Evolutionary conservation across 805 yeast species (phyloP).

Genomic region (Millerozyma acaciae): DNA sequence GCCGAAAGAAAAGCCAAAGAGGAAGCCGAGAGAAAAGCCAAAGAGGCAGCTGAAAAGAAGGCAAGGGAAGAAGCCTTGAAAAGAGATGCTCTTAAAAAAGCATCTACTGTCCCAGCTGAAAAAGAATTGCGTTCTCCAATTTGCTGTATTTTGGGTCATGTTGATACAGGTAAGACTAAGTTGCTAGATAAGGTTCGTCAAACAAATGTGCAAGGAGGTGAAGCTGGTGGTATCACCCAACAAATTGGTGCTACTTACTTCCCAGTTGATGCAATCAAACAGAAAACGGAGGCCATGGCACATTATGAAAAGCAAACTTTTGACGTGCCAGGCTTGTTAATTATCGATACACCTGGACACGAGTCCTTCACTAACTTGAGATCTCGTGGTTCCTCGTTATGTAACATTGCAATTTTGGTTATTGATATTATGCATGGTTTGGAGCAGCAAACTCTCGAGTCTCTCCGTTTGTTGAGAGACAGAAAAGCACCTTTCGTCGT

Average conservation of each 20-base stretch:
- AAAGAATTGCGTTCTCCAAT: slow-evolving; percentile 92
- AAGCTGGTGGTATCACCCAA: slow-evolving; percentile 99
- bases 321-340: slow-evolving; percentile 94
- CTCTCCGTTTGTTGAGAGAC: slow-evolving; percentile 86
- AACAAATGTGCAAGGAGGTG: slow-evolving; percentile 99
- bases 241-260: slow-evolving; percentile 99
- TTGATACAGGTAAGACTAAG: slow-evolving; percentile 99
- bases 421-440: slow-evolving; percentile 99
- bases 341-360: slow-evolving; percentile 99
- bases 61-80: slow-evolving; percentile 29
- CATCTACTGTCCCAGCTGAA: slow-evolving; percentile 20
- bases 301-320: slow-evolving; percentile 77
- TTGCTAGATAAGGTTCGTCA: slow-evolving; percentile 95
- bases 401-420: slow-evolving; percentile 98
- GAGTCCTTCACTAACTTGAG: slow-evolving; percentile 97
- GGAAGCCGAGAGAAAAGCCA: slow-evolving; percentile 20
- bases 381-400: slow-evolving; percentile 97
- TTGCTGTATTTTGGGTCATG: slow-evolving; percentile 98
- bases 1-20: slow-evolving; percentile 21
- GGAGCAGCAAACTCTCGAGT: slow-evolving; percentile 96
- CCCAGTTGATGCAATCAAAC: slow-evolving; percentile 91
- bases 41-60: slow-evolving; percentile 25
- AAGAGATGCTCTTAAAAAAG: slow-evolving; percentile 12
- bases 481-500: slow-evolving; percentile 98
- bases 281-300: slow-evolving; percentile 89